Evolutionary conservation across 305 asterid genomes (phyloP).

Genomic region (Fraxinus latifolia): DNA sequence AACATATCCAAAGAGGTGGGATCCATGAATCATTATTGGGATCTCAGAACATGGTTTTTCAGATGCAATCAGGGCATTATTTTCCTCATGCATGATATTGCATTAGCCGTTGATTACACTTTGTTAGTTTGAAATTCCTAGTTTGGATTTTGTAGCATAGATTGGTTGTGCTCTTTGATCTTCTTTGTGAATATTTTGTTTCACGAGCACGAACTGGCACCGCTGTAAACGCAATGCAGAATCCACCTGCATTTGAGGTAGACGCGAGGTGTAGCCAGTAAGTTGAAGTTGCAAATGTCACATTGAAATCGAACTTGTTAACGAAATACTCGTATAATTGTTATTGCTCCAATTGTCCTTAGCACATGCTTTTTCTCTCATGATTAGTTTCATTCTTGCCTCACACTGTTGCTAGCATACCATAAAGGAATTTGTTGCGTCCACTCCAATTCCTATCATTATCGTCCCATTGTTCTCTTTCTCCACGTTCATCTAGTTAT

Average conservation of each 20-base stretch:
- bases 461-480: background rate
- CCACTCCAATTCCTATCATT: background rate
- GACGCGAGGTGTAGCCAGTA: constrained; percentile 24
- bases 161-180: constrained; percentile 37
- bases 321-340: constrained; percentile 28
- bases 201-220: constrained; percentile 28
- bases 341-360: constrained; percentile 17
- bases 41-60: constrained; percentile 57
- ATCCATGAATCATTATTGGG: constrained; percentile 52
- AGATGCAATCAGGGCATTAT: constrained; percentile 64
- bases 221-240: constrained; percentile 18
- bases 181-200: constrained; percentile 45
- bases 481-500: background rate
- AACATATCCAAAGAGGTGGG: constrained; percentile 44
- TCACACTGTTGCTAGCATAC: background rate
- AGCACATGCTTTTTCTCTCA: background rate
- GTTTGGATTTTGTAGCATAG: constrained; percentile 43
- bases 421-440: background rate
- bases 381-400: background rate
- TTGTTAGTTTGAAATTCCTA: constrained; percentile 26
- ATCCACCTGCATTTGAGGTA: constrained; percentile 22
- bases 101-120: background rate
- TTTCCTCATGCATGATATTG: constrained; percentile 56
- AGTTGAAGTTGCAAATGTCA: constrained; percentile 28
- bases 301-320: constrained; percentile 28